Evolutionary conservation across 176 grass and related monocot genomes (phyloP).

Genomic region (Guadua angustifolia): DNA sequence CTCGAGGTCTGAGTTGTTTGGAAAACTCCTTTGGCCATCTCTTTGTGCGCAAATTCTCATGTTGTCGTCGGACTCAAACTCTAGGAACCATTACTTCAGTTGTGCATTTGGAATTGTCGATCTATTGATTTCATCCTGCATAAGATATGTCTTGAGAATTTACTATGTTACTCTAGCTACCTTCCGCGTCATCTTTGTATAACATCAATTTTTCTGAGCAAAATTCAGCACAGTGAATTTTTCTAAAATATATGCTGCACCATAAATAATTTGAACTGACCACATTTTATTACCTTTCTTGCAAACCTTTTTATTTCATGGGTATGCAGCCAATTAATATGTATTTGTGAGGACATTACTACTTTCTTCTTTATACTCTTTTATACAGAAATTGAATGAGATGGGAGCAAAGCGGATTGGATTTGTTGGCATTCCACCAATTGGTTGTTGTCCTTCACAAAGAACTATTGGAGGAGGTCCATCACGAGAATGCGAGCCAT

Average conservation of each 20-base stretch:
- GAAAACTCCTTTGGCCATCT: no score
- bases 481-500: constrained; percentile 52
- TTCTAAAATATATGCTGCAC: neutral
- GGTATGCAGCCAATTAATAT: neutral
- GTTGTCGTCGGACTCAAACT: neutral
- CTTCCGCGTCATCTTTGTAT: neutral
- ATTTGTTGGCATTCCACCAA: constrained; percentile 62
- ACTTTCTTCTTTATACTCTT: neutral
- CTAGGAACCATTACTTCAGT: neutral
- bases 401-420: constrained; percentile 62
- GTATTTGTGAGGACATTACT: neutral
- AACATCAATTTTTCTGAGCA: neutral
- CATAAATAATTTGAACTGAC: neutral
- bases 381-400: constrained; percentile 46
- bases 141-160: neutral
- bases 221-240: neutral
- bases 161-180: no score
- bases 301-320: neutral
- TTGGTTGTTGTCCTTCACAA: constrained; percentile 70
- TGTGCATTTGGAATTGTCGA: neutral
- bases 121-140: neutral
- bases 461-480: constrained; percentile 24
- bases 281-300: neutral
- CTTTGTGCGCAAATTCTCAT: neutral
- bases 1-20: neutral